These are phyloP conservation scores for Rostrohypoxylon terebratum DNA, from an alignment of 495 filamentous ascomycete genomes.

Conservation along the genomic window DNA sequence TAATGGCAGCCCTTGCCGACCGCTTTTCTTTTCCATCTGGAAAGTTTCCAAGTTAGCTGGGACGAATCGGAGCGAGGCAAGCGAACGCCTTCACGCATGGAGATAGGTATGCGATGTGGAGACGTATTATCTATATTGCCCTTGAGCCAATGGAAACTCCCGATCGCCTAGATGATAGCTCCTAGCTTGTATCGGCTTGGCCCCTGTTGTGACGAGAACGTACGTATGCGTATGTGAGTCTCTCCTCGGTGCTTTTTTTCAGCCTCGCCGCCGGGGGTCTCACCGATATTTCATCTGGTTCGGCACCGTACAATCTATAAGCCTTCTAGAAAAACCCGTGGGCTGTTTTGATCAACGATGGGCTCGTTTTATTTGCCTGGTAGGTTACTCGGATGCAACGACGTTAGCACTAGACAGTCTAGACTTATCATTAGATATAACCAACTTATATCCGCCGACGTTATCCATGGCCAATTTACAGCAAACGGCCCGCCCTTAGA, in stretches of 20 bases:
- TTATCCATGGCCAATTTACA: background rate
- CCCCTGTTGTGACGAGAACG: conserved; percentile 12
- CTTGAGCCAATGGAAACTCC: conserved; percentile 26
- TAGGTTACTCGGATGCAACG: background rate
- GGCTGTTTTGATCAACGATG: background rate
- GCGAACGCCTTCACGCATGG: background rate
- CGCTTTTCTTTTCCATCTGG: background rate
- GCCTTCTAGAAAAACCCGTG: background rate
- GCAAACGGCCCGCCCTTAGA: background rate
- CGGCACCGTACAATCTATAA: background rate
- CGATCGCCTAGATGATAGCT: conserved; percentile 33
- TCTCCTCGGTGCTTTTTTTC: conserved; percentile 16
- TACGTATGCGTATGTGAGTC: background rate
- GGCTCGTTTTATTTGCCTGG: background rate
- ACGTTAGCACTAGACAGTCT: background rate
- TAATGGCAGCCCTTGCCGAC: background rate
- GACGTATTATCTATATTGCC: conserved; percentile 7
- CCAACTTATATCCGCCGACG: background rate
- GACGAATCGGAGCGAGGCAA: conserved; percentile 17
- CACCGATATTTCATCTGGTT: background rate
- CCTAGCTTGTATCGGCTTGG: conserved; percentile 34
- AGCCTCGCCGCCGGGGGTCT: conserved; percentile 27
- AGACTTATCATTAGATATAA: background rate
- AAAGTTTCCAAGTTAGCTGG: background rate
- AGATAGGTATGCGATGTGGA: conserved; percentile 3